A percentile compares a stretch with the other conserved stretches of the same genome.
These are phyloP conservation scores for Xylariaceae sp. DNA, from an alignment of 2,329 filamentous ascomycete species.

Conservation along the genomic window DNA sequence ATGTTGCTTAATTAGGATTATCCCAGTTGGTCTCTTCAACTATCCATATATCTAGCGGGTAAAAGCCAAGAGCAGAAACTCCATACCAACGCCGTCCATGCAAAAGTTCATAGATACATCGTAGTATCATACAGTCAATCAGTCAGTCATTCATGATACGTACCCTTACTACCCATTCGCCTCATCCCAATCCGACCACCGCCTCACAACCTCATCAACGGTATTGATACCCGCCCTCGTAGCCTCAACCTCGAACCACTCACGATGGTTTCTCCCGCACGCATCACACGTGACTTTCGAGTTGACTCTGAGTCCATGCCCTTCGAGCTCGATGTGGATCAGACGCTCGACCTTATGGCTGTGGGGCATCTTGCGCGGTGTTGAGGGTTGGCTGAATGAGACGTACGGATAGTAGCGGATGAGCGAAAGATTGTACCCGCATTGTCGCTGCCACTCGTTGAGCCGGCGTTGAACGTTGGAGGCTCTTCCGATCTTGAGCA, in stretches of 20 bases:
- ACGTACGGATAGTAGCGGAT: slow-evolving; percentile 90
- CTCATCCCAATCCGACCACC: slow-evolving; percentile 86
- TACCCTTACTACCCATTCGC: slow-evolving; percentile 17
- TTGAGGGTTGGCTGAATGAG: slow-evolving; percentile 37
- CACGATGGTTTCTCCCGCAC: slow-evolving; percentile 81
- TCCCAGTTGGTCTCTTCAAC: too few relatives aligned
- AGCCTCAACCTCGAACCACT: slow-evolving; percentile 92
- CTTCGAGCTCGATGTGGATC: slow-evolving; percentile 81
- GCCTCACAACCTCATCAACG: slow-evolving; percentile 65
- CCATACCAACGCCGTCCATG: slow-evolving; percentile 6
- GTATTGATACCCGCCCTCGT: slow-evolving; percentile 64
- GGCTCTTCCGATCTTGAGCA: slow-evolving; percentile 64
- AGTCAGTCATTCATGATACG: too few relatives aligned
- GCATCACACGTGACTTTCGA: slow-evolving; percentile 60
- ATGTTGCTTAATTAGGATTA: too few relatives aligned
- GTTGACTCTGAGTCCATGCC: slow-evolving; percentile 52
- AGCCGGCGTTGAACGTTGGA: slow-evolving; percentile 86
- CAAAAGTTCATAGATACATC: slow-evolving; percentile 1
- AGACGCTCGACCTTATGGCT: slow-evolving; percentile 84
- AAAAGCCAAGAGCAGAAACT: not conserved
- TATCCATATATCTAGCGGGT: not conserved
- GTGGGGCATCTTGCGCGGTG: slow-evolving; percentile 72
- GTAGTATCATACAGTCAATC: slow-evolving; percentile 11
- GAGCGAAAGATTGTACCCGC: slow-evolving; percentile 81
- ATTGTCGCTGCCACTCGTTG: slow-evolving; percentile 91